phyloP scores from a whole-genome alignment of 495 filamentous ascomycete species.

The Trichoderma reesei region DNA sequence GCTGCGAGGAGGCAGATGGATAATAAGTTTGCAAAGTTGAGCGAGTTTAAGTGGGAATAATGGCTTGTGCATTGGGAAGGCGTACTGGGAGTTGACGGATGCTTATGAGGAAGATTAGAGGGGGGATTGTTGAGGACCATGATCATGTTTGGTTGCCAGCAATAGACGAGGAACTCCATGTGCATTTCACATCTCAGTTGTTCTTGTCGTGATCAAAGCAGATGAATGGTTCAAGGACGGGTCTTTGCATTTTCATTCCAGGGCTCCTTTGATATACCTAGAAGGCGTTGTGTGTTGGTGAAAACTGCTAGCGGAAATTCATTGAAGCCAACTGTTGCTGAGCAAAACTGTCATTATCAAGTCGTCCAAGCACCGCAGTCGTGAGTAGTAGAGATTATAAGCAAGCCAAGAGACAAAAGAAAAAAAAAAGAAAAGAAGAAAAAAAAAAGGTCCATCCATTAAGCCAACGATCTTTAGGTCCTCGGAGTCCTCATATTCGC shows the following conservation, averaged over 20 bases:
- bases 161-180: not conserved
- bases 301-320: too few relatives aligned
- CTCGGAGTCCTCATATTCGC: constrained; percentile 52
- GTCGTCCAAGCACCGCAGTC: not conserved
- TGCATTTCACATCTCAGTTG: not conserved
- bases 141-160: not conserved
- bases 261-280: too few relatives aligned
- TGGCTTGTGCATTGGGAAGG: not conserved
- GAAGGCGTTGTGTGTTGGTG: too few relatives aligned
- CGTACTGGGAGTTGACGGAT: not conserved
- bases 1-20: constrained; percentile 63
- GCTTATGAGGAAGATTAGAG: not conserved
- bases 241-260: too few relatives aligned
- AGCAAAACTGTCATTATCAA: too few relatives aligned
- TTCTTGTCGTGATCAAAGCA: too few relatives aligned
- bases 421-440: not conserved
- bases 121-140: not conserved
- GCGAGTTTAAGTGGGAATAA: constrained; percentile 67
- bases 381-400: not conserved
- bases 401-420: not conserved
- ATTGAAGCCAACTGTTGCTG: too few relatives aligned
- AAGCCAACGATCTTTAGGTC: not conserved
- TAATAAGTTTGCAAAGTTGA: constrained; percentile 64
- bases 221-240: too few relatives aligned
- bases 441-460: not conserved